Percentiles rank a stretch among this genome's conserved stretches.
These are phyloP conservation scores for Endocladia muricata DNA, from an alignment of 31 red algal genomes.

Conservation along the genomic window DNA sequence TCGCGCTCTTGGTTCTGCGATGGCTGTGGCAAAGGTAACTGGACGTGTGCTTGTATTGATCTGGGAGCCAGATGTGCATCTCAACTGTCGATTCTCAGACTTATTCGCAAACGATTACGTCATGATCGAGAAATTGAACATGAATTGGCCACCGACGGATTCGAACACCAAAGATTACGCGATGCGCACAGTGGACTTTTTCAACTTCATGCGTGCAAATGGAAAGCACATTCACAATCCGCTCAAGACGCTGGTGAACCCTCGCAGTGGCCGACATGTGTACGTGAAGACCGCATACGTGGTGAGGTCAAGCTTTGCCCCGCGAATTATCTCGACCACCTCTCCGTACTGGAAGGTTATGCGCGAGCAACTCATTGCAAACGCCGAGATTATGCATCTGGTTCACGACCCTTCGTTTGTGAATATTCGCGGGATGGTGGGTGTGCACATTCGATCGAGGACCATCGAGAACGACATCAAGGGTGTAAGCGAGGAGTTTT, in stretches of 20 bases:
- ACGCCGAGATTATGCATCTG: slow-evolving; percentile 36
- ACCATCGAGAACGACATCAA: slow-evolving; percentile 73
- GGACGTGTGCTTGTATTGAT: slow-evolving; percentile 71
- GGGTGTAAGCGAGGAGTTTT: slow-evolving; percentile 62
- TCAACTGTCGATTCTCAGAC: slow-evolving; percentile 67
- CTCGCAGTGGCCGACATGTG: slow-evolving; percentile 32
- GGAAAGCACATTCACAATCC: slow-evolving; percentile 58
- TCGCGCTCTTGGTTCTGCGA: slow-evolving; percentile 69
- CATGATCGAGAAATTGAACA: slow-evolving; percentile 50
- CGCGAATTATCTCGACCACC: slow-evolving; percentile 49
- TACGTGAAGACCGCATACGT: slow-evolving; percentile 76
- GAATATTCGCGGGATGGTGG: slow-evolving; percentile 59
- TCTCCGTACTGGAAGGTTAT: slow-evolving; percentile 72
- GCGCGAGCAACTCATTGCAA: slow-evolving; percentile 32
- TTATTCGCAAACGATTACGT: slow-evolving; percentile 68
- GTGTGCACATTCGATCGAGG: slow-evolving; percentile 68
- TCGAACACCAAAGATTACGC: slow-evolving; percentile 43
- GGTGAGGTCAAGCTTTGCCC: slow-evolving; percentile 59
- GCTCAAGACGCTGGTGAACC: slow-evolving; percentile 38
- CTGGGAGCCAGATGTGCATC: slow-evolving; percentile 79
- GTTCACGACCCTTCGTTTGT: slow-evolving; percentile 44
- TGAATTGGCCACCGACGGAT: slow-evolving; percentile 54
- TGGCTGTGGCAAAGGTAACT: slow-evolving; percentile 60
- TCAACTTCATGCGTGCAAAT: slow-evolving; percentile 67
- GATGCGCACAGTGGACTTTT: slow-evolving; percentile 67